Evolutionary conservation across 257 asterid genomes (phyloP), one percentile per base, ranked within the genome.

Genomic region (Datura wrightii): DNA sequence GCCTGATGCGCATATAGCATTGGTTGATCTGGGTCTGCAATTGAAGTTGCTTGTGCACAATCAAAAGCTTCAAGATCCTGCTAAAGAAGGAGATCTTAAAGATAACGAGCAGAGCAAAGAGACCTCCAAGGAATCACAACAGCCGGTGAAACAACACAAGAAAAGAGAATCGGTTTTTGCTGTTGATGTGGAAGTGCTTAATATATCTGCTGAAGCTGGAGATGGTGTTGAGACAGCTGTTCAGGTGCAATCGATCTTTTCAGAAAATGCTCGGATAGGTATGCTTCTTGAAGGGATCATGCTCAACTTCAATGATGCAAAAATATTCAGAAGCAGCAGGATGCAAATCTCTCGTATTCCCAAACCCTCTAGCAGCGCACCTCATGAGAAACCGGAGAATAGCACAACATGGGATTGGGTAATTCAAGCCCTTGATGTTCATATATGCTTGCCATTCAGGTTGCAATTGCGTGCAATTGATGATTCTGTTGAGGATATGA

Each of bases 301-400:
- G 86, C 89, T 97, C 82, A 91, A 90, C 80, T 83, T 97, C 72
- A 94, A 93, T 79, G 92, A 83, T 86, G 94, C 99, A 80, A 93
- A 96, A 88, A 76, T 97, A 80, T 83, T 97, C 74, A 92, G 86
- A 90, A 97, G 99, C 92, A 95, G 99, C 92, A 94, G 99, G 88
- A 95, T 97, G 99, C 99, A 97, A 91, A 92, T 97, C 85, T 97
- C 99, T 87, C 94, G 99, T 83, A 88, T 97, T 54, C 99, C 99
- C 63, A 93, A 92, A 88, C 87, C 93, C 83, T 89, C 94, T 53
- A 90, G 86, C 82, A 88, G 89, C 89, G 83, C 85, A 85, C 85
- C 92, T 67, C 89, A 91, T 85, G 87, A 88, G 46, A 94, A 92
- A 89, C 82, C 90, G 85, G 98, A 87, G 88, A 82, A 85, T 62